Conservation (phyloP, 73 alveolate species). For the Tetrahymena malaccensis region DNA sequence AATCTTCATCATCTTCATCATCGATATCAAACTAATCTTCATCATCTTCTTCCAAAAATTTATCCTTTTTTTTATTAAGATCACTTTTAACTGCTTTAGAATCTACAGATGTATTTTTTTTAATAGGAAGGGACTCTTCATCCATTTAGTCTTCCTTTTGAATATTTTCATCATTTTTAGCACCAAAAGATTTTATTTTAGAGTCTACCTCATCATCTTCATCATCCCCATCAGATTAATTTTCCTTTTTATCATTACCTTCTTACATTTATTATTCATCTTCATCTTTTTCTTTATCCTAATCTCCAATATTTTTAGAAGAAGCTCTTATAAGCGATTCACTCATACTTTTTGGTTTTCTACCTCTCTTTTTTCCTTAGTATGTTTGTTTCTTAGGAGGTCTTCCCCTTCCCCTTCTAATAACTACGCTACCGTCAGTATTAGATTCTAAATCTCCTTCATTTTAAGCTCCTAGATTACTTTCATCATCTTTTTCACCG, state of each 20-base stretch:
- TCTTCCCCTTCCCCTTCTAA: not conserved
- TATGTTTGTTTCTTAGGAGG: not conserved
- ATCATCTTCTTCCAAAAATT: not conserved
- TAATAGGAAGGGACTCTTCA: not conserved
- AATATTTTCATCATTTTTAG: not conserved
- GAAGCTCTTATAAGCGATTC: not conserved
- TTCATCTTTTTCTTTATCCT: not conserved
- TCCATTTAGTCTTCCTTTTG: not conserved
- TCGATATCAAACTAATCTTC: not conserved
- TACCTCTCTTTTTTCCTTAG: not conserved
- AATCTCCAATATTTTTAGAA: not conserved
- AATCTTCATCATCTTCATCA: not conserved
- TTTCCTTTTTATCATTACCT: not conserved
- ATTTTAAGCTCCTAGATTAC: not conserved
- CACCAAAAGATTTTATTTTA: not conserved
- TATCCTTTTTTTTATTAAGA: not conserved
- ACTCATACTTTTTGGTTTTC: not conserved
- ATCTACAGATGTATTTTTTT: not conserved
- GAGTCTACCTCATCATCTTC: not conserved
- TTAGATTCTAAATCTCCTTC: not conserved
- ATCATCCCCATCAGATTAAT: not conserved
- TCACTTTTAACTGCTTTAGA: not conserved
- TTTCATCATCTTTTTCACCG: not conserved
- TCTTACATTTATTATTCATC: not conserved
- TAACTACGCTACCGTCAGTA: not conserved